Percentiles rank a stretch among this genome's conserved stretches.
Conservation (phyloP, 495 filamentous ascomycete genomes). For the Aspergillus steynii region DNA sequence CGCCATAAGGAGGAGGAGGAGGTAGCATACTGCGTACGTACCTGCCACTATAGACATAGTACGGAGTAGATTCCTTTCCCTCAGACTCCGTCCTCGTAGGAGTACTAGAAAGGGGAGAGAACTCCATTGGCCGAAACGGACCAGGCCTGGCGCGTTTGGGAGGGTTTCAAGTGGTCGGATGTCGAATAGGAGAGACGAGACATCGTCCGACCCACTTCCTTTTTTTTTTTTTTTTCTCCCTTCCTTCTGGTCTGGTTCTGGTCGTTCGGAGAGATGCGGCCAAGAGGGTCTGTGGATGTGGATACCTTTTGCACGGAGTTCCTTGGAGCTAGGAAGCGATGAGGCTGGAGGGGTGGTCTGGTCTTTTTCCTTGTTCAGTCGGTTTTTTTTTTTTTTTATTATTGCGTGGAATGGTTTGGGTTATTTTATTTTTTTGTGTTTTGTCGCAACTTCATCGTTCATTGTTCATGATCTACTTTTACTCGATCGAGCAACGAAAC, state of each 20-base stretch:
- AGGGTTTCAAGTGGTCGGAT: neutral
- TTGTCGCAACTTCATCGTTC: neutral
- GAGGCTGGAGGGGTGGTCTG: neutral
- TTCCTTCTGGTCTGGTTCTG: neutral
- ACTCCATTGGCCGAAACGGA: neutral
- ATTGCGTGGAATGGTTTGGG: too few relatives aligned
- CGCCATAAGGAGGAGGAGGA: too few relatives aligned
- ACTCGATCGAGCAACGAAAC: neutral
- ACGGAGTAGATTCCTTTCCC: too few relatives aligned
- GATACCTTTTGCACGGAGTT: neutral
- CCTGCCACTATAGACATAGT: too few relatives aligned
- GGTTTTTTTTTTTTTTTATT: neutral
- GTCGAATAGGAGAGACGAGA: neutral
- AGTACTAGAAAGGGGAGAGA: neutral
- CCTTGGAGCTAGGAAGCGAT: neutral
- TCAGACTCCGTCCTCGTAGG: too few relatives aligned
- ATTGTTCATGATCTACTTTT: neutral
- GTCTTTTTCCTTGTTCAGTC: neutral
- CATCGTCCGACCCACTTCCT: neutral
- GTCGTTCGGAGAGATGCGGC: neutral
- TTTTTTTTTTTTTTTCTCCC: neutral
- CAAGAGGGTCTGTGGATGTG: neutral
- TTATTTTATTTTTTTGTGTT: neutral
- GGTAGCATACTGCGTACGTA: too few relatives aligned
- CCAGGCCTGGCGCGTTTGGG: neutral